Base-by-base conservation (phyloP, 2,329 filamentous ascomycete species). In the Colletotrichum sansevieriae region DNA sequence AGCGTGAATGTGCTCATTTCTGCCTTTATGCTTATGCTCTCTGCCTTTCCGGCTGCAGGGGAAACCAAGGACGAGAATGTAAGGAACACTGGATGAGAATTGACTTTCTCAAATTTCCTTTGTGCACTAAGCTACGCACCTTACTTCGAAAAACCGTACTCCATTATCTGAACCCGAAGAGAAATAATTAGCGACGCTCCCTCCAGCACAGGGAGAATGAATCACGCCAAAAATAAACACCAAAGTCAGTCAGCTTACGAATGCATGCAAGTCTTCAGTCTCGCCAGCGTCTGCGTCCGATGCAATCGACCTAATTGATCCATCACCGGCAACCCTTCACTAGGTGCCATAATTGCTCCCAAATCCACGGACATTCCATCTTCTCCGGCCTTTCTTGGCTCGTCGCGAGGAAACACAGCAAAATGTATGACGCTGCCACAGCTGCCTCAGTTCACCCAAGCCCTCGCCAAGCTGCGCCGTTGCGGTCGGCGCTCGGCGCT, bases 401-500 rank as follows among this genome's bases (percentile, higher is more conserved):
- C 51, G 44, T 33, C 49, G 59, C 59, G 37, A 51, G 43, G 39
- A 39, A 22, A 7, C 29, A 47, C 46, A 12, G 41, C 39, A 41
- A 13, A 46, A 11, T 65, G 12, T 46, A 65, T 65, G 65, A 68
- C 65, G 65, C 54, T 62, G 65, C 55, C 11, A n/a, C 51, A 12
- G 37, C 47, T 65, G n/a, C 29, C 13, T 13, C 37, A 39, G 12
- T 13, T 60, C 33, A 29, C 29, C 46, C 37, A 20, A 33, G 7
- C 13, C 55, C 41, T 18, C 52, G 65, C 65, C 65, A 68, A 68
- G 65, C 39, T 55, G 47, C 61, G 18, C 62, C 54, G 47, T 68
- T 49, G 29, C 3, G 49, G 29, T 63, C 49, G 60, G 49, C 49
- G 49, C 29, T 63, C 49, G 60, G 49, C 49, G 49, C 35, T 7